A percentile compares a stretch with the other conserved stretches of the same genome.
phyloP scores from a whole-genome alignment of 208 protist genomes.

The Tritrichomonas foetus region DNA sequence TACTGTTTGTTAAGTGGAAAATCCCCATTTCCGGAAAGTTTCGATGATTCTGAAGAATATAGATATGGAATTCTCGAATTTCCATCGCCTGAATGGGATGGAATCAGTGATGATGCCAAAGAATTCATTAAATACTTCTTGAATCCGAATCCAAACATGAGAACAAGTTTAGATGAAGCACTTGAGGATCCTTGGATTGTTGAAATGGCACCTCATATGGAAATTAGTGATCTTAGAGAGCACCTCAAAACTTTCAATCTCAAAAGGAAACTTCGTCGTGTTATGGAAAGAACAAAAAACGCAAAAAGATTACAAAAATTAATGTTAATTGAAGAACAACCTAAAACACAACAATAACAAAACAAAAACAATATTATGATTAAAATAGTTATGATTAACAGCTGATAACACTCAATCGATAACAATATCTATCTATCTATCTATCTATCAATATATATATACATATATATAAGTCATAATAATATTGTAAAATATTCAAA shows the following conservation, averaged over 20 bases:
- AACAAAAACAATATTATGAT: no score
- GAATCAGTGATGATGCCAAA: background rate
- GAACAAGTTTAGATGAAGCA: background rate
- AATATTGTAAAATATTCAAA: no score
- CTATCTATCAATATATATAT: no score
- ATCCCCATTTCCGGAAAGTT: background rate
- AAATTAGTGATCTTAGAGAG: background rate
- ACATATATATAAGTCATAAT: no score
- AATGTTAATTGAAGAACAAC: no score
- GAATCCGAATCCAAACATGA: background rate
- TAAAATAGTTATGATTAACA: no score
- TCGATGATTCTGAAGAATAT: background rate
- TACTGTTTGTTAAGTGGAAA: constrained; percentile 18
- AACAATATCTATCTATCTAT: no score
- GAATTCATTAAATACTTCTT: background rate
- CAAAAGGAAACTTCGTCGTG: background rate
- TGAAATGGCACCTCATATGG: background rate
- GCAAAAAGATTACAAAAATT: no score
- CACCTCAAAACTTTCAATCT: background rate
- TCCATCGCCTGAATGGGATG: background rate
- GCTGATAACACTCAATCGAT: no score
- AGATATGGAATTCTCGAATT: background rate
- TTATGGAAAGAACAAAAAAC: background rate
- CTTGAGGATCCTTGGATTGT: background rate
- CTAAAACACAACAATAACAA: no score